Evolutionary conservation across 371 early-diverging fungal species (phyloP).

Genomic region (Phascolomyces articulosus): DNA sequence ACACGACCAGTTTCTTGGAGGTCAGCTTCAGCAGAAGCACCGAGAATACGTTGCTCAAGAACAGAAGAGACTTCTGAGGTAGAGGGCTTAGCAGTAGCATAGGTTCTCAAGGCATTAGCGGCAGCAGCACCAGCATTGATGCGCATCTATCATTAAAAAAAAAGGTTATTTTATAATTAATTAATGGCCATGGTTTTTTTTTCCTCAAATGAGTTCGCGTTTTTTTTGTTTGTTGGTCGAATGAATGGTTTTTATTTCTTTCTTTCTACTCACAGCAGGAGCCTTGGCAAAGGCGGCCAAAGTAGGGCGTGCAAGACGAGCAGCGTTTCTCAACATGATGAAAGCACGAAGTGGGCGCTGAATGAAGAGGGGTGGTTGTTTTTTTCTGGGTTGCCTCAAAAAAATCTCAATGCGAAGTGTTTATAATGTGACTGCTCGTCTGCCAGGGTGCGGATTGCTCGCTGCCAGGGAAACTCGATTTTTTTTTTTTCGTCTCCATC

Average conservation of each 20-base stretch:
- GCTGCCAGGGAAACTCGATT: too few species aligned
- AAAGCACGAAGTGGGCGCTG: slow-evolving; percentile 8
- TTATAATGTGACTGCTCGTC: not conserved
- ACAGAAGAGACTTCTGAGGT: slow-evolving; percentile 87
- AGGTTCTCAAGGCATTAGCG: slow-evolving; percentile 38
- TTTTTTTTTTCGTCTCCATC: too few species aligned
- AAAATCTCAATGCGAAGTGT: not conserved
- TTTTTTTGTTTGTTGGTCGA: not conserved
- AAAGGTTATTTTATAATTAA: not conserved
- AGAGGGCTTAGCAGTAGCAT: slow-evolving; percentile 59
- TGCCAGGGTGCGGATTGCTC: not conserved
- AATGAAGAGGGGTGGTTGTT: slow-evolving; percentile 8
- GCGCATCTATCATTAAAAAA: slow-evolving; percentile 10
- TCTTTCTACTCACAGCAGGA: slow-evolving; percentile 31
- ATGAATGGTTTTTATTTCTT: not conserved
- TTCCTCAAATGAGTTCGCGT: not conserved
- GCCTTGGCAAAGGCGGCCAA: slow-evolving; percentile 43
- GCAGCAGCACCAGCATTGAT: slow-evolving; percentile 11
- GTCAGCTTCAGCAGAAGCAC: slow-evolving; percentile 74
- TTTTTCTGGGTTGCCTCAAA: not conserved
- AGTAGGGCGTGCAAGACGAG: slow-evolving; percentile 52
- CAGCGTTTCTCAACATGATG: slow-evolving; percentile 55
- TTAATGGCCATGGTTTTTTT: too few species aligned
- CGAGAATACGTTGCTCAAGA: slow-evolving; percentile 90
- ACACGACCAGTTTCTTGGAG: slow-evolving; percentile 96